A percentile compares a stretch with the other conserved stretches of the same genome.
Evolutionary conservation across 2,329 filamentous ascomycete species (phyloP).

Genomic region (Ilyonectria destructans): DNA sequence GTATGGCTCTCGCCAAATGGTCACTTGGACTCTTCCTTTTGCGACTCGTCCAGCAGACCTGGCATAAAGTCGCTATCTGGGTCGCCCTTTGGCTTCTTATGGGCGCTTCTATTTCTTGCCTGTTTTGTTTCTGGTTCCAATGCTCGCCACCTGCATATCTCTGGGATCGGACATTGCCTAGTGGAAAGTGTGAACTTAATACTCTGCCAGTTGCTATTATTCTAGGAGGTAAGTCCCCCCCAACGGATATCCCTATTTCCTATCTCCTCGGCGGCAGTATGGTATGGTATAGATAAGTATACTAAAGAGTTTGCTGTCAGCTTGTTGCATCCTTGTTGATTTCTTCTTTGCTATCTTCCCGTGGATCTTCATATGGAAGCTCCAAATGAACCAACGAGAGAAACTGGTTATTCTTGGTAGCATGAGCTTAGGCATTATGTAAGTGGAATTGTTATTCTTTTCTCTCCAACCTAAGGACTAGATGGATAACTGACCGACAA

Average conservation of each 20-base stretch:
- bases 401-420: conserved; percentile 59
- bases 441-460: conserved; percentile 31
- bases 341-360: conserved; percentile 59
- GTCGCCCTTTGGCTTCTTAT: conserved; percentile 38
- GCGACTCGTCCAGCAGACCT: conserved; percentile 50
- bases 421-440: conserved; percentile 60
- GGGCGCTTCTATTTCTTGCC: conserved; percentile 7
- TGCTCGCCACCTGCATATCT: conserved; percentile 29
- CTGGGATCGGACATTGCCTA: conserved; percentile 22
- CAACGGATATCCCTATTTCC: too few species aligned
- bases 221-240: too few species aligned
- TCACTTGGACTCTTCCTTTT: conserved; percentile 57
- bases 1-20: conserved; percentile 55
- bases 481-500: neutral
- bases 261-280: too few species aligned
- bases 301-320: too few species aligned
- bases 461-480: too few species aligned
- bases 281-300: too few species aligned
- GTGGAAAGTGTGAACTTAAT: conserved; percentile 24
- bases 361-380: conserved; percentile 60
- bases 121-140: conserved; percentile 24
- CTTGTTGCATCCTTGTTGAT: conserved; percentile 48
- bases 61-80: conserved; percentile 55
- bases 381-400: conserved; percentile 61
- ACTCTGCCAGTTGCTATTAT: conserved; percentile 14